Conservation (phyloP, 768 basidiomycete genomes). For the Suillus americanus region DNA sequence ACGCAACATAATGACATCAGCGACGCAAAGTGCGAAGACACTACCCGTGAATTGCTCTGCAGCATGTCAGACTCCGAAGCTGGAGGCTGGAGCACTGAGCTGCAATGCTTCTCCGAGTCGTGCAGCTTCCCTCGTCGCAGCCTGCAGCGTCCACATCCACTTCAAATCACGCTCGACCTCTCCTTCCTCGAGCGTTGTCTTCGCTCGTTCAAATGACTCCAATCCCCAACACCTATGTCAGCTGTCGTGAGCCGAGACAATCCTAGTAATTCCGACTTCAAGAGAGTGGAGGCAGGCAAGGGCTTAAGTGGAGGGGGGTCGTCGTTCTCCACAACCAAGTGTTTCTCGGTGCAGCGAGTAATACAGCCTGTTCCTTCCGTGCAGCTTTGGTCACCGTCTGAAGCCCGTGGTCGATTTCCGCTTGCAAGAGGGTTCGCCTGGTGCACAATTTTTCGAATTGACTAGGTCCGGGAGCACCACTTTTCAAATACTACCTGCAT, state of each 20-base stretch:
- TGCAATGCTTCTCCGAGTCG: background rate
- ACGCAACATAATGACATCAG: background rate
- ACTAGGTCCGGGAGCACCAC: conserved; percentile 49
- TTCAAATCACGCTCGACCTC: conserved; percentile 43
- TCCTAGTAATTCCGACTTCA: conserved; percentile 2
- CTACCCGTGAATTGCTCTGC: background rate
- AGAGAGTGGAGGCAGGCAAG: conserved; percentile 25
- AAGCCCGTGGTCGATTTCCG: conserved; percentile 24
- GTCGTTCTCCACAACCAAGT: conserved; percentile 43
- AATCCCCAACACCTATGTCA: conserved; percentile 41
- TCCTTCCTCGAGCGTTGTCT: conserved; percentile 45
- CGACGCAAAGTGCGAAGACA: background rate
- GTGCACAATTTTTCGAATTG: conserved; percentile 38
- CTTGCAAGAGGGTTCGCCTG: conserved; percentile 27
- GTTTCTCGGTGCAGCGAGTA: conserved; percentile 23
- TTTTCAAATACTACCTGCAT: conserved; percentile 55
- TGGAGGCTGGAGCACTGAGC: background rate
- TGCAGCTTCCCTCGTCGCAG: conserved; percentile 16
- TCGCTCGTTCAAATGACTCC: conserved; percentile 56
- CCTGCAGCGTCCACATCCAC: conserved; percentile 37
- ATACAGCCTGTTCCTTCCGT: conserved; percentile 18
- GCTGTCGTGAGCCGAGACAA: conserved; percentile 19
- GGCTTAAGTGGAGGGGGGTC: conserved; percentile 1
- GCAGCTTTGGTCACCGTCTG: conserved; percentile 20
- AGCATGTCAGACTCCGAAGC: background rate